A percentile compares a stretch with the other conserved stretches of the same genome.
Evolutionary conservation across 2,329 filamentous ascomycete genomes (phyloP).

Genomic region (Botrytis fabae): DNA sequence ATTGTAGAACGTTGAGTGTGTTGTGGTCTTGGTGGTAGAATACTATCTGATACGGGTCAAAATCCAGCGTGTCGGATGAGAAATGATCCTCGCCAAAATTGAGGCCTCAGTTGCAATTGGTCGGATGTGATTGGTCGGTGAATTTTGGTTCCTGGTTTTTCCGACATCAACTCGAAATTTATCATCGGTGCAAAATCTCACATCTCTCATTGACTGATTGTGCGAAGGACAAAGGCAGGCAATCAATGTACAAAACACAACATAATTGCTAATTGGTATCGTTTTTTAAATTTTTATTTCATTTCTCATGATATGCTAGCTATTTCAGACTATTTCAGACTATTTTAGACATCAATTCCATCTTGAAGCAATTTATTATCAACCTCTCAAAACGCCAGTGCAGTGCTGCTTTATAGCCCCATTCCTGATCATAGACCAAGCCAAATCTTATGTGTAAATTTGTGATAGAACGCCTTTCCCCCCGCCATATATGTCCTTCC

Average conservation of each 20-base stretch:
- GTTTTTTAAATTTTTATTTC: background rate
- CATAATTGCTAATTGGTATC: too few relatives aligned
- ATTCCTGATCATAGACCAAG: conserved; percentile 14
- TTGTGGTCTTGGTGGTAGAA: conserved; percentile 20
- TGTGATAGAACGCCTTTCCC: conserved; percentile 22
- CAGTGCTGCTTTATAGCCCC: conserved; percentile 20
- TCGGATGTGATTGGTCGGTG: conserved; percentile 37
- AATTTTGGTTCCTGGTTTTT: conserved; percentile 24
- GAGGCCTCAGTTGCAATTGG: conserved; percentile 26
- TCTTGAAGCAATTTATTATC: conserved; percentile 16
- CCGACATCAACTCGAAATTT: conserved; percentile 21
- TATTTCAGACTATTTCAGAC: conserved; percentile 2
- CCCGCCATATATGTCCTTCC: conserved; percentile 9
- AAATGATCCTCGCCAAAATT: conserved; percentile 25
- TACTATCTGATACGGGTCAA: conserved; percentile 15
- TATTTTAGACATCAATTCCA: conserved; percentile 7
- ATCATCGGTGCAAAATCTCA: conserved; percentile 8
- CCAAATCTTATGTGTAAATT: conserved; percentile 20
- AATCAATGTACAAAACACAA: background rate
- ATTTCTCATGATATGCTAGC: background rate
- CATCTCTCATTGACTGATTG: background rate
- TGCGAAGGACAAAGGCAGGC: background rate
- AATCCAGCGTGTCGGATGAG: conserved; percentile 24
- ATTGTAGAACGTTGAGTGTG: conserved; percentile 24
- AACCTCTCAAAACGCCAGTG: conserved; percentile 20